Percentiles rank a stretch among this genome's conserved stretches.
These are phyloP conservation scores for Trichoderma koningiopsis DNA, from an alignment of 2,329 filamentous ascomycete genomes.

Conservation along the genomic window DNA sequence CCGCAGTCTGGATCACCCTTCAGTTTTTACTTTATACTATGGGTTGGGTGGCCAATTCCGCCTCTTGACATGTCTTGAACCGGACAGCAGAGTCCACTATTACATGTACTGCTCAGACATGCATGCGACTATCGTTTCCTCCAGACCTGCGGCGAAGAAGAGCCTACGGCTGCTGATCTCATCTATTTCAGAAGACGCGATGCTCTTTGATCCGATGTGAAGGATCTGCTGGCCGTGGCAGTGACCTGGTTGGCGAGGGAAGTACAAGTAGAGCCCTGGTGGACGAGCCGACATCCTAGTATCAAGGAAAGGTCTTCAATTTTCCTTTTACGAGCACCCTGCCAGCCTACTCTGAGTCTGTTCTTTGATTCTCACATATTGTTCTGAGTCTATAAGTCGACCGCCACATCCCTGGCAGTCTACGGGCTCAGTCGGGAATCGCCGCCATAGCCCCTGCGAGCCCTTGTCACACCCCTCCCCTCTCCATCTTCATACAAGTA, in stretches of 20 bases:
- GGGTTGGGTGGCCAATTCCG: slow-evolving; percentile 6
- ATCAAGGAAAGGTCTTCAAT: neutral
- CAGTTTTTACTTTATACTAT: too few species aligned
- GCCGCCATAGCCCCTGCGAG: neutral
- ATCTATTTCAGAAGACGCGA: neutral
- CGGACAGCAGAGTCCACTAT: neutral
- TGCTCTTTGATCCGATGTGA: slow-evolving; percentile 12
- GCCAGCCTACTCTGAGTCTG: neutral
- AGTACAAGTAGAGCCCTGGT: neutral
- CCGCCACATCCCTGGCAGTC: neutral
- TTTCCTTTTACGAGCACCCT: slow-evolving; percentile 2
- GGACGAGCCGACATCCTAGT: slow-evolving; percentile 19
- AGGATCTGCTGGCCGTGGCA: slow-evolving; percentile 3
- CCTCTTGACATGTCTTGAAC: slow-evolving; percentile 1
- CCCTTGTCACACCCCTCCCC: neutral
- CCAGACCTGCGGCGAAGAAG: neutral
- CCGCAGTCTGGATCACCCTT: neutral
- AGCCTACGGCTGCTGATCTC: neutral
- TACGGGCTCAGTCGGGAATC: neutral
- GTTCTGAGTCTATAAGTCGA: neutral
- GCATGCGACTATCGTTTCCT: slow-evolving; percentile 6
- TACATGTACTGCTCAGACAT: slow-evolving; percentile 15
- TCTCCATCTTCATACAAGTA: neutral
- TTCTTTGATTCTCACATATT: neutral
- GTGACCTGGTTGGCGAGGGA: neutral